These are phyloP conservation scores for Pachyrhizus erosus DNA, from an alignment of 306 rosid genomes.

Conservation along the genomic window DNA sequence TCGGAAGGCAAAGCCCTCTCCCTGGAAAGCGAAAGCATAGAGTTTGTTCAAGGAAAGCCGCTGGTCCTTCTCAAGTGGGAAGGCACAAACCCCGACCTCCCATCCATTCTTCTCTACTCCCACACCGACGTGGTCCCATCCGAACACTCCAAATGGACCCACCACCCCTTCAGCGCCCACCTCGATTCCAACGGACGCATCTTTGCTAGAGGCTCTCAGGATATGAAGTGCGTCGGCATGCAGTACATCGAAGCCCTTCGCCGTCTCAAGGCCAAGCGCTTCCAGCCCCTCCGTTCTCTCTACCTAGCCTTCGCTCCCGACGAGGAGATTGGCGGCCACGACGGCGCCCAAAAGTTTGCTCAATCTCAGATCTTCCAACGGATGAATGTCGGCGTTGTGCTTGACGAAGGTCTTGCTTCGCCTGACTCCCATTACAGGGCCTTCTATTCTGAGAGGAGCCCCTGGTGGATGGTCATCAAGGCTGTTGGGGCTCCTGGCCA, in stretches of 20 bases:
- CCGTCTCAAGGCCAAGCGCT: conserved; percentile 57
- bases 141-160: conserved; percentile 72
- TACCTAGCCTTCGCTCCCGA: conserved; percentile 82
- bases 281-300: conserved; percentile 62
- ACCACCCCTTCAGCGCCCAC: conserved; percentile 77
- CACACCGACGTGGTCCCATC: conserved; percentile 91
- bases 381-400: conserved; percentile 78
- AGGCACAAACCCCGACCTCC: conserved; percentile 66
- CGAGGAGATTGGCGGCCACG: conserved; percentile 90
- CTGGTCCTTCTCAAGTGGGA: conserved; percentile 80
- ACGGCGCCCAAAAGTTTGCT: conserved; percentile 66
- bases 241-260: conserved; percentile 94
- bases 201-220: conserved; percentile 89
- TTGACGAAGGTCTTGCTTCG: conserved; percentile 93
- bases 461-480: conserved; percentile 90
- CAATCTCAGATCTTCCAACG: conserved; percentile 58
- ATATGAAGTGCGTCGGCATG: conserved; percentile 93
- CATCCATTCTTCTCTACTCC: conserved; percentile 84
- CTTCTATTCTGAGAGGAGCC: conserved; percentile 81
- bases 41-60: conserved; percentile 72
- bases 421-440: conserved; percentile 67
- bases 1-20: conserved; percentile 68
- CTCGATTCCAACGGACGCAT: conserved; percentile 59
- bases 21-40: conserved; percentile 69
- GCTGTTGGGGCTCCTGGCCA: conserved; percentile 91